phyloP scores from a whole-genome alignment of 108 stramenopile species.

The Nitzschia sp. region DNA sequence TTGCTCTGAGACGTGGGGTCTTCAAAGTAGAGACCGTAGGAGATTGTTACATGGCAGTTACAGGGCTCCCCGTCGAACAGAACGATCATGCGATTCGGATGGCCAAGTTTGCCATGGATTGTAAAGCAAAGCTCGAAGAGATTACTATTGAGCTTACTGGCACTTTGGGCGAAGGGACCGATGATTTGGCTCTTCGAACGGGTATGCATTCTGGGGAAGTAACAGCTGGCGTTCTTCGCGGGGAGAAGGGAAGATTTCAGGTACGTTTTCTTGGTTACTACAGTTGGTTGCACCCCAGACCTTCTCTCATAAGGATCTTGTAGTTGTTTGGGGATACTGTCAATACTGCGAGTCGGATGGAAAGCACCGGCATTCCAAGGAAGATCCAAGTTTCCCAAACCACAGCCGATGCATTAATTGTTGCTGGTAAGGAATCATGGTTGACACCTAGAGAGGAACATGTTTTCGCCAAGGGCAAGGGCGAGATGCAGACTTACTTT shows the following conservation, averaged over 20 bases:
- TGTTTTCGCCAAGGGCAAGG: constrained; percentile 40
- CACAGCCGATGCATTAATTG: constrained; percentile 30
- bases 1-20: not conserved
- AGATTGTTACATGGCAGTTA: constrained; percentile 14
- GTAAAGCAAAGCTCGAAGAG: constrained; percentile 2
- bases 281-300: not conserved
- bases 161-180: constrained; percentile 7
- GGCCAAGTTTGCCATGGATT: constrained; percentile 13
- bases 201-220: constrained; percentile 20
- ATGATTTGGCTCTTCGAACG: constrained; percentile 12
- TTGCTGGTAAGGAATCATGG: constrained; percentile 25
- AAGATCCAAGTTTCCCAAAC: constrained; percentile 39
- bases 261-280: not conserved
- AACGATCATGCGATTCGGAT: constrained; percentile 3
- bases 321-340: constrained; percentile 60
- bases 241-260: constrained; percentile 7
- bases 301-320: not conserved
- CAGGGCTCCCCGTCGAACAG: not conserved
- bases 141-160: not conserved
- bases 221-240: constrained; percentile 16
- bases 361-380: constrained; percentile 34
- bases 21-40: constrained; percentile 4
- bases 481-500: constrained; percentile 15
- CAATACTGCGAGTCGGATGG: constrained; percentile 58
- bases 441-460: constrained; percentile 17